Evolutionary conservation across 2,329 filamentous ascomycete species (phyloP), one percentile per base, ranked within the genome.

Genomic region (Tolypocladium paradoxum): DNA sequence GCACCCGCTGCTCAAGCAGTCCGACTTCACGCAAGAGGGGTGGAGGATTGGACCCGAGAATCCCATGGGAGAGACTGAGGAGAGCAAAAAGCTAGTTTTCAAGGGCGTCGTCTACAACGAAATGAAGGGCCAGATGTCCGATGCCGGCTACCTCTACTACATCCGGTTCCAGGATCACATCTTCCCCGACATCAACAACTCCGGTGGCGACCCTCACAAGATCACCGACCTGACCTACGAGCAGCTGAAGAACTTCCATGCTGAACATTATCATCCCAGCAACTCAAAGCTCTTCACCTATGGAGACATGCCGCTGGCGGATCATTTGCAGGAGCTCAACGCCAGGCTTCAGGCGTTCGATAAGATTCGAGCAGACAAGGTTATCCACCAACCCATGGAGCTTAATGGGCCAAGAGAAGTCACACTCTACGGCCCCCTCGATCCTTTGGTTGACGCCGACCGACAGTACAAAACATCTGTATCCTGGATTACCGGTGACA

Each of bases 111-210:
- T 97, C 1, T 97, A 97, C 73, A 99, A 99, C 64, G 93, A 99
- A 73, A 99, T 99, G 93, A 99, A 99, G 73, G 93, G 93, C 0
- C 91, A 96, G 66, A 95, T 97, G 85, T 97, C 93, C 2, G 93
- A 99, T 68, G 90, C 92, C 7, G 90, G 90, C 60, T 99, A 99
- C 64, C 76, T 97, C 1, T 99, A 89, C 74, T 97, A 96, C 68
- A 95, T 96, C 60, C 82, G 87, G 51, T 99, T 95, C 70, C 90
- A 95, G 65, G 90, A 97, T 62, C 87, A 93, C 66, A 89, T 99
- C 52, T 93, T 95, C 65, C 93, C 93, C 0, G 86, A 87, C 37
- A 87, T 99, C 68, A 88, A 99, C 73, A 97, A 99, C 72, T 97
- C 92, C 1, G 93, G 93, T 35, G 93, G 93, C 52, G 93, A 99